Evolutionary conservation across 2,329 filamentous ascomycete genomes (phyloP).

Genomic region (Parafenestella ontariensis): DNA sequence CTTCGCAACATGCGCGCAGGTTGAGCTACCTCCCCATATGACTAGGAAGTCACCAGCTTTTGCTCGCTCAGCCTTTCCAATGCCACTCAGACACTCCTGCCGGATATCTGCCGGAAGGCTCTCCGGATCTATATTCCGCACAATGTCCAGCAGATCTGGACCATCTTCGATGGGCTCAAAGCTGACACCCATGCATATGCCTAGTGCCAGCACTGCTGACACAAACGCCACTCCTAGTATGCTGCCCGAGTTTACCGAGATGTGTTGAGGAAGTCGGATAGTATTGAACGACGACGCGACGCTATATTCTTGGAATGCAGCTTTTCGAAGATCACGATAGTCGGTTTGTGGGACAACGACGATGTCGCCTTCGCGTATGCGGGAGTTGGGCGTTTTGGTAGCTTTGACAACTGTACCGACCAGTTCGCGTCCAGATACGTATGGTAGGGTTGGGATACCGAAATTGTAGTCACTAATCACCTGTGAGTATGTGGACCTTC

Average conservation of each 20-base stretch:
- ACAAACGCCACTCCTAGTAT: constrained; percentile 75
- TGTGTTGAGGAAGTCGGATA: constrained; percentile 64
- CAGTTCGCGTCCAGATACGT: constrained; percentile 74
- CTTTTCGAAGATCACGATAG: constrained; percentile 75
- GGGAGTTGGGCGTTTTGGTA: constrained; percentile 48
- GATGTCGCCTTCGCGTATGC: constrained; percentile 54
- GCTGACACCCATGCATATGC: constrained; percentile 73
- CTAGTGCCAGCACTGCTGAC: constrained; percentile 70
- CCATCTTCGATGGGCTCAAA: constrained; percentile 63
- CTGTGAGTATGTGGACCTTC: neutral
- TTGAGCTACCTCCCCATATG: constrained; percentile 77
- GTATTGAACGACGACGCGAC: constrained; percentile 71
- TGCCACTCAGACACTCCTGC: constrained; percentile 67
- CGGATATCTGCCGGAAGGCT: constrained; percentile 67
- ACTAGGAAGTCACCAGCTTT: constrained; percentile 71
- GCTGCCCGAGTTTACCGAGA: constrained; percentile 64
- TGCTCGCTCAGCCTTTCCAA: constrained; percentile 61
- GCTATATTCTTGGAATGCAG: constrained; percentile 74
- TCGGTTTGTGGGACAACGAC: constrained; percentile 74
- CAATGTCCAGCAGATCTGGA: constrained; percentile 64
- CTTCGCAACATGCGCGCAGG: constrained; percentile 69
- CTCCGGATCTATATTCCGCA: constrained; percentile 56
- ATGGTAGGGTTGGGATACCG: constrained; percentile 71
- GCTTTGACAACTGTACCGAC: constrained; percentile 67
- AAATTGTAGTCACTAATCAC: constrained; percentile 70